phyloP scores from a whole-genome alignment of 2,329 filamentous ascomycete species.

The Rhynchosporium graminicola region DNA sequence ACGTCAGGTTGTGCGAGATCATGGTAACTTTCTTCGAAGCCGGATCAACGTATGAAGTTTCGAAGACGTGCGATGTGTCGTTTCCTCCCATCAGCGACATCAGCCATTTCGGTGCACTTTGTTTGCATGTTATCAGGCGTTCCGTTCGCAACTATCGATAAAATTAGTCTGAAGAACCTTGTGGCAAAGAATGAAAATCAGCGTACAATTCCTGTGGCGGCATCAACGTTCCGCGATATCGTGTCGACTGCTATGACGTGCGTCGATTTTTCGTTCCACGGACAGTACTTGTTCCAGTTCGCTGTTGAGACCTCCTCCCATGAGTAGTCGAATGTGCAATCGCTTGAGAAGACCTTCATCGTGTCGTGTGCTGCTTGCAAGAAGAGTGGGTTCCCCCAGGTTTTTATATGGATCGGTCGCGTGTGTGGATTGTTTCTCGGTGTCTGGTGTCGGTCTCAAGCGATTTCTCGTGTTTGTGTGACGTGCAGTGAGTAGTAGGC shows the following conservation, averaged over 20 bases:
- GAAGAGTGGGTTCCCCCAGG: conserved; percentile 19
- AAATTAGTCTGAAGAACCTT: conserved; percentile 19
- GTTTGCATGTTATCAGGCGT: conserved; percentile 64
- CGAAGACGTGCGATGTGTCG: conserved; percentile 86
- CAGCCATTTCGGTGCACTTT: conserved; percentile 77
- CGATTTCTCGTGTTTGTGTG: conserved; percentile 6
- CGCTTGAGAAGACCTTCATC: conserved; percentile 96
- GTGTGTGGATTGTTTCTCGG: conserved; percentile 6
- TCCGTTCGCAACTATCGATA: conserved; percentile 64
- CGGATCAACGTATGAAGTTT: conserved; percentile 93
- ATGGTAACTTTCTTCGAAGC: conserved; percentile 84
- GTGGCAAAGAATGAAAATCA: conserved; percentile 11
- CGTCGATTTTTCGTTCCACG: conserved; percentile 98
- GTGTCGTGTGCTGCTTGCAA: conserved; percentile 35
- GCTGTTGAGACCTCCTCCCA: conserved; percentile 97
- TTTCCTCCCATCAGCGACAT: conserved; percentile 75
- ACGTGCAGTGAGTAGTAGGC: too few species aligned
- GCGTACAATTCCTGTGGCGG: conserved; percentile 66
- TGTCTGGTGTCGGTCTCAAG: neutral
- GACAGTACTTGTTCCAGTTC: conserved; percentile 99
- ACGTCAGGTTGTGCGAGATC: conserved; percentile 94
- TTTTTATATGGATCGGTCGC: conserved; percentile 17
- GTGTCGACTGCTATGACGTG: conserved; percentile 97
- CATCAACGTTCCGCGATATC: conserved; percentile 69
- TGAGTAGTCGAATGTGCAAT: conserved; percentile 91